phyloP scores from a whole-genome alignment of 768 basidiomycete species.

The Lenzites betulinus region DNA sequence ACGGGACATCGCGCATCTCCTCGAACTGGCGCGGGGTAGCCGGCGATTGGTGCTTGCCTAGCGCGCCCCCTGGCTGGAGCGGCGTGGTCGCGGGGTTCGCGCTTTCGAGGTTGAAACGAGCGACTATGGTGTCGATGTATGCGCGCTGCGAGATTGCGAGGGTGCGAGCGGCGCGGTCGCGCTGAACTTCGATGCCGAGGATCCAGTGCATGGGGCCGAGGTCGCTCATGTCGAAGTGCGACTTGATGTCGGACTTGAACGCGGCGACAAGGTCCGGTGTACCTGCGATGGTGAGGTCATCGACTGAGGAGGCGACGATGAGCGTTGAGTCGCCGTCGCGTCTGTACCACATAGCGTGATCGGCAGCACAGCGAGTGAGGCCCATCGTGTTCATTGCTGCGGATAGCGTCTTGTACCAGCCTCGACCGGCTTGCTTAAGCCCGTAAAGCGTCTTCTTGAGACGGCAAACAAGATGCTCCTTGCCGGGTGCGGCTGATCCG shows the following conservation, averaged over 20 bases:
- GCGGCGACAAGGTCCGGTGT: neutral
- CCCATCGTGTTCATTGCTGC: slow-evolving; percentile 5
- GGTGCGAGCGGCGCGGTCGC: slow-evolving; percentile 12
- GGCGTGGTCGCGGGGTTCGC: slow-evolving; percentile 6
- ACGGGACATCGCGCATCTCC: slow-evolving; percentile 15
- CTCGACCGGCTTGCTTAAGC: slow-evolving; percentile 28
- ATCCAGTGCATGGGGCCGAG: slow-evolving; percentile 21
- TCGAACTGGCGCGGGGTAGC: neutral
- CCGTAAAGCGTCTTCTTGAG: slow-evolving; percentile 31
- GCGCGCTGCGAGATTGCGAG: slow-evolving; percentile 16
- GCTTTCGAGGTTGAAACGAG: slow-evolving; percentile 11
- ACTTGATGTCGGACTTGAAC: neutral
- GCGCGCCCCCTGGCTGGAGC: slow-evolving; percentile 1
- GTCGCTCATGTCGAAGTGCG: slow-evolving; percentile 14
- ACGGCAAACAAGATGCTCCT: slow-evolving; percentile 16
- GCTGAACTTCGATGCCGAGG: slow-evolving; percentile 20
- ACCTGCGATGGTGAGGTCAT: slow-evolving; percentile 15
- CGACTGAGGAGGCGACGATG: slow-evolving; percentile 22
- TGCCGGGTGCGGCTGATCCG: neutral
- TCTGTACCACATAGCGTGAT: slow-evolving; percentile 18
- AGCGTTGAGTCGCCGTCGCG: neutral
- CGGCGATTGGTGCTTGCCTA: slow-evolving; percentile 7
- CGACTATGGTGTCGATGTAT: slow-evolving; percentile 20
- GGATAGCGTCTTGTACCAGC: slow-evolving; percentile 24
- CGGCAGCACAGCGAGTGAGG: slow-evolving; percentile 7